These are phyloP conservation scores for Phialemoniopsis sp. DNA, from an alignment of 2,329 filamentous ascomycete species.

Conservation along the genomic window DNA sequence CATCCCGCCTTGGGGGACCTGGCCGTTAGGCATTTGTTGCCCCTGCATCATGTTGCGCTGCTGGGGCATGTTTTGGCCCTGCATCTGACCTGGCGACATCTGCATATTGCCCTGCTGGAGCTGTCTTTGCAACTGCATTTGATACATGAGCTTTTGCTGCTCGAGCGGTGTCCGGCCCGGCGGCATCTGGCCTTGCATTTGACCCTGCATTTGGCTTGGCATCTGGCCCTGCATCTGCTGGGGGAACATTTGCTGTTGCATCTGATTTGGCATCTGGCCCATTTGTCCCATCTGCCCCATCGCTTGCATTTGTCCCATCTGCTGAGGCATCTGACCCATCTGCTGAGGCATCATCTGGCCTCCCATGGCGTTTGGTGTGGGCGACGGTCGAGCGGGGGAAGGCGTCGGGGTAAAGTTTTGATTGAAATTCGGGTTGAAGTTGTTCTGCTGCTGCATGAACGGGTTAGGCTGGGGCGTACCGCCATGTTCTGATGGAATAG, in stretches of 20 bases:
- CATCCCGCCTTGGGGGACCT: slow-evolving; percentile 39
- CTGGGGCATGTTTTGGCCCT: slow-evolving; percentile 18
- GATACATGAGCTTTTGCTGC: slow-evolving; percentile 74
- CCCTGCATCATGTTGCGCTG: slow-evolving; percentile 47
- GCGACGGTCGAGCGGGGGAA: slow-evolving; percentile 50
- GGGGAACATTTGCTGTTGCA: slow-evolving; percentile 28
- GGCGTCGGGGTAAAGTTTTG: slow-evolving; percentile 55
- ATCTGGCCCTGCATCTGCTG: slow-evolving; percentile 29
- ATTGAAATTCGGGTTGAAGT: slow-evolving; percentile 55
- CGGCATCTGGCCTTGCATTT: slow-evolving; percentile 8
- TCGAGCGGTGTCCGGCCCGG: slow-evolving; percentile 56
- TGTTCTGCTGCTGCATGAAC: slow-evolving; percentile 57
- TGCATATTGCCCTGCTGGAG: slow-evolving; percentile 55
- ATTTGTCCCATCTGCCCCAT: slow-evolving; percentile 27
- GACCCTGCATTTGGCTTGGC: slow-evolving; percentile 13
- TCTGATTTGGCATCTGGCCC: slow-evolving; percentile 38
- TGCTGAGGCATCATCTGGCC: slow-evolving; percentile 53
- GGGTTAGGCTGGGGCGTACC: slow-evolving; percentile 70
- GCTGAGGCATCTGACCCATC: slow-evolving; percentile 33
- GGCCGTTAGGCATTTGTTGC: slow-evolving; percentile 52
- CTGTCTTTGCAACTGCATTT: slow-evolving; percentile 79
- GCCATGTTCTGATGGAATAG: slow-evolving; percentile 70
- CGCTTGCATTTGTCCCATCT: slow-evolving; percentile 26
- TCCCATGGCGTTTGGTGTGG: slow-evolving; percentile 46
- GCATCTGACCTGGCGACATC: slow-evolving; percentile 23